phyloP scores from a whole-genome alignment of 768 basidiomycete genomes.

The Phylloporus arenicola region DNA sequence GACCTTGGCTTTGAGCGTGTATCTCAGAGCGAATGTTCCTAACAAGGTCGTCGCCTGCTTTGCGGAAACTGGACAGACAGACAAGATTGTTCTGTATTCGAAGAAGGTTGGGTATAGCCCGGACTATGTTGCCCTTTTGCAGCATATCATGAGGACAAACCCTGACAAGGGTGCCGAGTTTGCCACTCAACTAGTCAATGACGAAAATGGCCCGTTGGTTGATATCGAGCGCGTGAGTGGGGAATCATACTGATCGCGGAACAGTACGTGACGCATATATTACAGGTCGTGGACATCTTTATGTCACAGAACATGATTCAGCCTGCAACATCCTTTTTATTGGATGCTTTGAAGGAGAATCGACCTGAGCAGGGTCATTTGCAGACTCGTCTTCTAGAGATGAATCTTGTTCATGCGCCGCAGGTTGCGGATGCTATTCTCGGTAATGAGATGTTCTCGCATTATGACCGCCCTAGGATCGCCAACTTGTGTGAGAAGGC shows the following conservation, averaged over 20 bases:
- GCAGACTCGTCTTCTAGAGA: slow-evolving; percentile 94
- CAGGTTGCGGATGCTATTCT: slow-evolving; percentile 99
- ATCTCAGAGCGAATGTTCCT: slow-evolving; percentile 94
- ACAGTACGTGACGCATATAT: neutral
- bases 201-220: slow-evolving; percentile 87
- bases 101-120: slow-evolving; percentile 95
- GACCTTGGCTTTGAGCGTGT: slow-evolving; percentile 95
- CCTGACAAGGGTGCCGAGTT: slow-evolving; percentile 99
- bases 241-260: neutral
- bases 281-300: slow-evolving; percentile 93
- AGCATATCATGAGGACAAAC: slow-evolving; percentile 94
- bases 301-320: slow-evolving; percentile 99
- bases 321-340: slow-evolving; percentile 94
- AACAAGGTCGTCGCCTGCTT: slow-evolving; percentile 99
- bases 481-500: slow-evolving; percentile 99
- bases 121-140: slow-evolving; percentile 86
- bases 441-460: slow-evolving; percentile 96
- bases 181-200: slow-evolving; percentile 89
- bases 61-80: slow-evolving; percentile 96
- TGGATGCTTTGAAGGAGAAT: slow-evolving; percentile 98
- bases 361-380: slow-evolving; percentile 93
- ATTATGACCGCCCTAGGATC: slow-evolving; percentile 94
- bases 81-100: slow-evolving; percentile 95
- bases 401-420: slow-evolving; percentile 96
- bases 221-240: slow-evolving; percentile 80